Percentiles rank a stretch among this genome's conserved stretches.
Evolutionary conservation across 805 yeast genomes (phyloP).

Genomic region (Saturnispora besseyi): DNA sequence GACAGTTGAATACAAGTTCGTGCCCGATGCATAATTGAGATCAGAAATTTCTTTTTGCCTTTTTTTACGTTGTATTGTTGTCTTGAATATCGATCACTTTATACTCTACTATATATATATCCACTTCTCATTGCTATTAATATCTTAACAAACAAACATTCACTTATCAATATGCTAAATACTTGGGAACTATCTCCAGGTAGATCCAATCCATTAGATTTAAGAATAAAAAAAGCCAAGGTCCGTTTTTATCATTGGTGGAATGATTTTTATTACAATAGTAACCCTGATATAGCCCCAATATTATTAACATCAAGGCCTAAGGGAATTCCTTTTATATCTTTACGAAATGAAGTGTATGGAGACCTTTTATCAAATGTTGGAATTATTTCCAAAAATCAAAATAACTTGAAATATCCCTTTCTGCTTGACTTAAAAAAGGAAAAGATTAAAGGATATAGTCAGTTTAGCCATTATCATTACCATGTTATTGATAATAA

Average conservation of each 20-base stretch:
- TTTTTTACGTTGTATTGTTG: too few species aligned
- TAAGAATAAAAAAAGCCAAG: conserved; percentile 12
- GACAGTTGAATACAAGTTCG: too few species aligned
- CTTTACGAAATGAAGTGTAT: conserved; percentile 20
- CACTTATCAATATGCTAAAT: background rate
- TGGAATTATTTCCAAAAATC: background rate
- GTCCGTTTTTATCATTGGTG: conserved; percentile 24
- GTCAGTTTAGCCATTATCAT: too few species aligned
- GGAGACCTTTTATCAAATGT: conserved; percentile 9
- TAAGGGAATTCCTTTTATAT: conserved; percentile 21
- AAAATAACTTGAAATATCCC: background rate
- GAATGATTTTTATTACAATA: conserved; percentile 16
- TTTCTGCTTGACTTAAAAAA: too few species aligned
- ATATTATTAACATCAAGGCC: conserved; percentile 20
- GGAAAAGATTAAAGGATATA: too few species aligned
- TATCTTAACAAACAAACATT: background rate
- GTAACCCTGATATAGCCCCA: conserved; percentile 18
- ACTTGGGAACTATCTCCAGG: background rate
- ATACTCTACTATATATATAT: background rate
- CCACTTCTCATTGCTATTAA: background rate
- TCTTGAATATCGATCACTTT: too few species aligned
- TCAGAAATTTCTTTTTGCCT: too few species aligned
- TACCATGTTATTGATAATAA: background rate
- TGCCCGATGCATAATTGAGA: too few species aligned
- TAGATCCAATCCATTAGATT: background rate